Evolutionary conservation across 345 rosid genomes (phyloP).

Genomic region (Syzygium jambos): DNA sequence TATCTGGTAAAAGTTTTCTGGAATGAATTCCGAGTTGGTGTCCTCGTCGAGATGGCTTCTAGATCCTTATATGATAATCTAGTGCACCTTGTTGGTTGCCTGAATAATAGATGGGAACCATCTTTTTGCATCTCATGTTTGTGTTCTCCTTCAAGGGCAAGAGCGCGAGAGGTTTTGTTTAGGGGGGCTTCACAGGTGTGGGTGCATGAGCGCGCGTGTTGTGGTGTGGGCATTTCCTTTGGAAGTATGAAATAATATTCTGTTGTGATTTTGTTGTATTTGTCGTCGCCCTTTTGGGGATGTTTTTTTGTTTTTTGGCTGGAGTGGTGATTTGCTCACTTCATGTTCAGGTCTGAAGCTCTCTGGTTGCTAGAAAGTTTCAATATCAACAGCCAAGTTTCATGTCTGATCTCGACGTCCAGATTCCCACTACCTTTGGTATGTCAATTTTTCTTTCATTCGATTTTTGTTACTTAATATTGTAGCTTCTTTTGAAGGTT

Average conservation of each 20-base stretch:
- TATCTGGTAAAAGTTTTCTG: not conserved
- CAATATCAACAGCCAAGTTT: constrained; percentile 24
- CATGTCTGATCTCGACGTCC: constrained; percentile 79
- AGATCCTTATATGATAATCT: not conserved
- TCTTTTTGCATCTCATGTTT: not conserved
- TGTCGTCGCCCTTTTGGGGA: not conserved
- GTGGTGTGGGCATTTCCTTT: not conserved
- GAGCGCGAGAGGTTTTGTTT: not conserved
- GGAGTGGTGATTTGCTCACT: not conserved
- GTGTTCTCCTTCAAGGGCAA: not conserved
- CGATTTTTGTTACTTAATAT: not conserved
- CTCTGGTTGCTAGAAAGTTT: constrained; percentile 24
- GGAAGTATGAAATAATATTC: not conserved
- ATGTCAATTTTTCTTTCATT: not conserved
- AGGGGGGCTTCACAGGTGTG: not conserved
- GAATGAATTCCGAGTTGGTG: not conserved
- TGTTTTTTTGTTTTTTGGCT: not conserved
- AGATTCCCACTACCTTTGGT: constrained; percentile 68
- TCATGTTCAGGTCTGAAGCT: constrained; percentile 35
- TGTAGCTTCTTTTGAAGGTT: not conserved
- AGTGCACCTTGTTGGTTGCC: not conserved
- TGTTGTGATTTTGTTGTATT: not conserved
- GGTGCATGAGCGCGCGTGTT: not conserved
- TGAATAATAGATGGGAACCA: not conserved
- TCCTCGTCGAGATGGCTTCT: not conserved